Evolutionary conservation across 495 filamentous ascomycete species (phyloP).

Genomic region (Penicillium egyptiacum): DNA sequence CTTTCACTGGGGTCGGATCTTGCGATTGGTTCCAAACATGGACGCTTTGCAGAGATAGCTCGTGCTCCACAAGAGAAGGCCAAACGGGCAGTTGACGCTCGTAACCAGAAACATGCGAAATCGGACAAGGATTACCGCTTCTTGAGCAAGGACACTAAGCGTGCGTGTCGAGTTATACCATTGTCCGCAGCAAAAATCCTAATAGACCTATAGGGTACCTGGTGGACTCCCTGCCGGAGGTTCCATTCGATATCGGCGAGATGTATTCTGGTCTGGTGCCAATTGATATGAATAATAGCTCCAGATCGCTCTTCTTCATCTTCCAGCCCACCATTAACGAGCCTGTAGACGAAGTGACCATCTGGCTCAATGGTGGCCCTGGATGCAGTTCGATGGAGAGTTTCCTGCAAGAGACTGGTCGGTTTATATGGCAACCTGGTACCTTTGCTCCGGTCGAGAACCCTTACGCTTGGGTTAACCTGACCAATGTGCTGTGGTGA

Average conservation of each 20-base stretch:
- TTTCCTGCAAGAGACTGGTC: constrained; percentile 66
- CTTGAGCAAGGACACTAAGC: constrained; percentile 35
- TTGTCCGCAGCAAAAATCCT: constrained; percentile 1
- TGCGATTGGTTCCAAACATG: constrained; percentile 30
- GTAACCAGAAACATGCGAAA: constrained; percentile 14
- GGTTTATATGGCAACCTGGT: constrained; percentile 62
- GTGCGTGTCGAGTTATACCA: constrained; percentile 21
- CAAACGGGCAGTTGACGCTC: constrained; percentile 68
- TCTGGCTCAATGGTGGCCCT: constrained; percentile 71
- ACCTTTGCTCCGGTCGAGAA: constrained; percentile 58
- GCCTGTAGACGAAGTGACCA: constrained; percentile 65
- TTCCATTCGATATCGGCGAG: constrained; percentile 3
- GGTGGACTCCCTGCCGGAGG: constrained; percentile 62
- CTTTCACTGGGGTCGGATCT: constrained; percentile 31
- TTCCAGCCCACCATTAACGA: constrained; percentile 49
- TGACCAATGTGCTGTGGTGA: constrained; percentile 64
- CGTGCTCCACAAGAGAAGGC: constrained; percentile 80
- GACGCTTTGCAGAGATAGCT: constrained; percentile 55
- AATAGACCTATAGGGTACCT: constrained; percentile 50
- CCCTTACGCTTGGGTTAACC: constrained; percentile 64
- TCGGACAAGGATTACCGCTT: constrained; percentile 38
- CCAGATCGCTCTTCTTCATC: constrained; percentile 52
- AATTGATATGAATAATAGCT: constrained; percentile 57
- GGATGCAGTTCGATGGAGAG: constrained; percentile 68
- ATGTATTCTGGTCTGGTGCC: constrained; percentile 70